Base-by-base conservation (phyloP, 371 early-diverging fungal species). In the Actinomucor elegans region DNA sequence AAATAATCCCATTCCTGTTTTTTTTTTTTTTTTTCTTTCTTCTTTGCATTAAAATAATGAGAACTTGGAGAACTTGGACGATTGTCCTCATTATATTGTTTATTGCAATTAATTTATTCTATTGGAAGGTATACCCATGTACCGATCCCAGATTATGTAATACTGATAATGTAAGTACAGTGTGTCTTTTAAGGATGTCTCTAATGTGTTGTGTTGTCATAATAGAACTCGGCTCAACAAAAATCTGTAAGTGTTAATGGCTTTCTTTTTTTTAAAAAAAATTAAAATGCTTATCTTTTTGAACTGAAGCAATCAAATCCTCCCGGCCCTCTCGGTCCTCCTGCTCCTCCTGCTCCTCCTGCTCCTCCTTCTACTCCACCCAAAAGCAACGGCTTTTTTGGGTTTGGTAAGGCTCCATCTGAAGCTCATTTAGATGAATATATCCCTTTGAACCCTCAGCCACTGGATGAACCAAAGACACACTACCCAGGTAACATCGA, bases 401-500 rank as follows among this genome's bases (percentile, higher is more conserved):
- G n/a, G n/a, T n/a, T n/a, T n/a, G 4, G 33, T 28, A 1, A 17
- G 18, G 1, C 47, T 35, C 37, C 34, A 45, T 28, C 36, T 12
- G 64, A 64, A 37, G 45, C 50, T 21, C 23, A 41, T 1, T 26
- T 64, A 20, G n/a, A 18, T 14, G 35, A 24, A 18, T 44, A 54
- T 46, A 24, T 50, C 6, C 17, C 31, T 4, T 24, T 33, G 6
- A 48, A 55, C 20, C 37, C 51, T 12, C 64, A 64, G 37, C 64
- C 64, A 3, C 31, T 58, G 0, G 14, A 41, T 26, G 41, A 62
- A 8, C 67, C 67, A 12, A 28, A 55, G 4, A 53, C 67, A 14
- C 58, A 52, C 38, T 53, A 58, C 42, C 67, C 67, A 20, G 55
- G 67, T 67, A 59, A 57, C 12, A 12, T 15, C 4, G 9, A n/a